Conservation (phyloP, 2,329 filamentous ascomycete genomes). For the Metarhizium brunneum region DNA sequence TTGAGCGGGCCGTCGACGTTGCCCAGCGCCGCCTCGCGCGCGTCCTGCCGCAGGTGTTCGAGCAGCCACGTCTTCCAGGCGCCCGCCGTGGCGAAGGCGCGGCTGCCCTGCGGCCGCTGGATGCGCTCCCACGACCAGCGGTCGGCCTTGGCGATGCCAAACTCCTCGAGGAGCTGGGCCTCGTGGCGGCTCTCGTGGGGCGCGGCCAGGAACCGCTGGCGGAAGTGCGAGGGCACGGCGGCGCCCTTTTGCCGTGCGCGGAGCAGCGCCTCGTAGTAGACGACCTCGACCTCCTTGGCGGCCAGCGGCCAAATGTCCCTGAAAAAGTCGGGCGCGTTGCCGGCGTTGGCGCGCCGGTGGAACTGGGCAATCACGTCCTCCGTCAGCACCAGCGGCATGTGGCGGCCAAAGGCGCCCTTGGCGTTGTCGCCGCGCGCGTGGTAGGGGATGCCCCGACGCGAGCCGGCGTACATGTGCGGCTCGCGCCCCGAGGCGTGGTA, state of each 20-base stretch:
- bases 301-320: conserved; percentile 2
- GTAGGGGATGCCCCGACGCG: conserved; percentile 6
- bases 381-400: conserved; percentile 1
- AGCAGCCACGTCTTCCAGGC: conserved; percentile 4
- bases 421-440: conserved; percentile 6
- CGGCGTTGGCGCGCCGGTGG: background rate
- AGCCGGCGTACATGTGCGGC: conserved; percentile 5
- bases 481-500: conserved; percentile 3
- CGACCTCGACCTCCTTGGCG: conserved; percentile 4
- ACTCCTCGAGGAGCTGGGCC: conserved; percentile 1
- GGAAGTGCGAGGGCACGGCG: background rate
- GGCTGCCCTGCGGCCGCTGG: background rate
- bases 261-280: conserved; percentile 5
- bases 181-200: background rate
- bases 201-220: background rate
- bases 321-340: background rate
- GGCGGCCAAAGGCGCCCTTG: conserved; percentile 3
- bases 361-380: conserved; percentile 1
- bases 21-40: background rate
- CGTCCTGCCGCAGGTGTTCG: conserved; percentile 1
- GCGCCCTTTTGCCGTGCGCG: background rate
- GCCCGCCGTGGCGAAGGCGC: background rate
- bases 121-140: conserved; percentile 6
- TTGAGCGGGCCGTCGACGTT: conserved; percentile 4
- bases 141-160: conserved; percentile 1